Base-by-base conservation (phyloP, 352 stramenopile genomes). In the Phytophthora brassicae region DNA sequence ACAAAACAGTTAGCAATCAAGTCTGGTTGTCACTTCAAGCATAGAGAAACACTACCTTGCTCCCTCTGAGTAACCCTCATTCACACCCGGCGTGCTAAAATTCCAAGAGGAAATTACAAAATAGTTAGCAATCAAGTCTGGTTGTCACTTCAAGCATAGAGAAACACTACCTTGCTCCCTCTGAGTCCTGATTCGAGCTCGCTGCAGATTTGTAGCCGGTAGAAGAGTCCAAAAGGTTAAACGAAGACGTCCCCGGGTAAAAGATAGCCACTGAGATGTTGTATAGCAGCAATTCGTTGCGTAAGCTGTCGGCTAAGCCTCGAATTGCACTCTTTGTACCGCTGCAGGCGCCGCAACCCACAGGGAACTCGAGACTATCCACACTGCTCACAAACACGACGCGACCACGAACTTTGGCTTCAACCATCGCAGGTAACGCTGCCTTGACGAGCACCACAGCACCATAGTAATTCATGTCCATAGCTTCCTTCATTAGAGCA, bases 241-340 rank as follows among this genome's bases (percentile, higher is more conserved):
- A 69, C 3, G 53, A 65, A 11, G 66, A 75, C 12, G 64, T 93
- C 16, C 92, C 92, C 31, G 94, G 94, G 71, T 95, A 98, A 12
- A 88, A 93, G 29, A 98, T 74, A 48, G 81, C 79, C 23, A 98
- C 74, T 19, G 72, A 81, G 17, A 96, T 90, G 41, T 81, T 81
- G 69, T 89, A 93, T 41, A 88, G 55, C 44, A 79, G 57, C 20
- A 95, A 43, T 49, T 93, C 78, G 41, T 87, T 89, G 23, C 79
- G 80, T 16, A 98, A 70, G n/a, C 79, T 78, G 42, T 98, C 94
- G 3, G 92, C 90, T 55, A 98, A 83, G 29, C 91, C 94, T 13
- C 90, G 76, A 16, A 98, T 47, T 3, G 92, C 96, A 68, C 84
- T 96, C 64, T 98, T 98, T 29, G 84, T 87, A 1, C 90, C 81